Evolutionary conservation across 768 basidiomycete genomes (phyloP), one percentile per base, ranked within the genome.

Genomic region (Fomitopsis pulvina): DNA sequence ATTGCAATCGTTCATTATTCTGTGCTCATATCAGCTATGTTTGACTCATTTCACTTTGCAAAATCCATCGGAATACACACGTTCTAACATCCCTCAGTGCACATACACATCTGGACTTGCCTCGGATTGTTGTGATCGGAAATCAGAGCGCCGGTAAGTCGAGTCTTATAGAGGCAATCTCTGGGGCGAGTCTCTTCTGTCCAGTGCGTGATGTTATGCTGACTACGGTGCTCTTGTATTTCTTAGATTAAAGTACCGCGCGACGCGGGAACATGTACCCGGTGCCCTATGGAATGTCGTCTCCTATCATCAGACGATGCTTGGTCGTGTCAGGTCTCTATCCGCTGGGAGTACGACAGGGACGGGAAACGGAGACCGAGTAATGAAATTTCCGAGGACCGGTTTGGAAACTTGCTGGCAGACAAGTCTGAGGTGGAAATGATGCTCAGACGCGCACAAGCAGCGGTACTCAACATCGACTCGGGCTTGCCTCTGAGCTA

Each of bases 381-480:
- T 53, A 66, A 18, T 54, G 51, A 30, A 58, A 54, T 9, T 57
- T 66, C 25, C n/a, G 63, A 69, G 37, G 43, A 62, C 18, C 16
- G 57, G 1, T 85, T 84, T 56, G 78, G 79, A 0, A 54, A 59
- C 0, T 24, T 55, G 2, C 61, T 82, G 27, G 64, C 63, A 3
- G 57, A 79, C 41, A 75, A 69, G 40, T 27, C 37, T 1, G 55
- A 65, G 0, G 74, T 86, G 6, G 83, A 83, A 48, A 55, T 73
- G 2, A 71, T 70, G 64, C 67, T 85, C 11, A 73, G 80, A 24
- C 70, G 82, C 2, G 82, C 83, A 0, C 83, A 85, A 56, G 70
- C 74, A 0, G 81, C 81, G 0, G 69, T 82, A 21, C 66, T 85
- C 8, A 71, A 73, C 47, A 76, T 77, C 0, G 62, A 67, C n/a